phyloP scores from a whole-genome alignment of 2,329 filamentous ascomycete genomes.

The Cordyceps pruinosa region DNA sequence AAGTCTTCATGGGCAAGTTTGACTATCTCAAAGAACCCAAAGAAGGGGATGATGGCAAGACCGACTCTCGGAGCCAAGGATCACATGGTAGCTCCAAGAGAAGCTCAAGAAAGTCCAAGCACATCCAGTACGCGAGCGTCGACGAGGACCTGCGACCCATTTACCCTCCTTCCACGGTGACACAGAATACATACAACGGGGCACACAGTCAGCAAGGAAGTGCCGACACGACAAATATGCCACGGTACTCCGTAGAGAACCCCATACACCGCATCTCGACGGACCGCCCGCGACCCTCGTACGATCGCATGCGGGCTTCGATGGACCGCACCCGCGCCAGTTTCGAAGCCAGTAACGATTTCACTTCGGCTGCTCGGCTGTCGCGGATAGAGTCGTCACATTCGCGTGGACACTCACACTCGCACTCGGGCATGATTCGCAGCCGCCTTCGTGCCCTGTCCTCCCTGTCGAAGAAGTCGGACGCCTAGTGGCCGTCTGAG shows the following conservation, averaged over 20 bases:
- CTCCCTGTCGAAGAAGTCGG: conserved; percentile 34
- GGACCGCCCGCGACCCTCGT: conserved; percentile 72
- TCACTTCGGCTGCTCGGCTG: conserved; percentile 82
- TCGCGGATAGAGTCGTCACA: conserved; percentile 73
- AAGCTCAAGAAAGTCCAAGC: conserved; percentile 50
- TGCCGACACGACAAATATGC: conserved; percentile 71
- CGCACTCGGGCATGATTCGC: conserved; percentile 23
- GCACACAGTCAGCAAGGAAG: conserved; percentile 84
- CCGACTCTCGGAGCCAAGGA: conserved; percentile 30
- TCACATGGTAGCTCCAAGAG: conserved; percentile 50
- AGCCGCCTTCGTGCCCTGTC: conserved; percentile 36
- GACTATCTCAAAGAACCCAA: conserved; percentile 50
- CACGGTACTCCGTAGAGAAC: conserved; percentile 54
- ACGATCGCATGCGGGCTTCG: conserved; percentile 76
- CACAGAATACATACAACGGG: conserved; percentile 61
- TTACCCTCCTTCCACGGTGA: conserved; percentile 85
- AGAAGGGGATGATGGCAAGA: conserved; percentile 28
- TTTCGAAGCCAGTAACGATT: conserved; percentile 83
- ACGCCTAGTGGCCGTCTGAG: conserved; percentile 26
- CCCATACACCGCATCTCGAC: conserved; percentile 45
- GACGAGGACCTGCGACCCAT: conserved; percentile 89
- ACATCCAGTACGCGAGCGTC: conserved; percentile 54
- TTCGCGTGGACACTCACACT: conserved; percentile 28
- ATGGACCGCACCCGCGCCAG: conserved; percentile 80
- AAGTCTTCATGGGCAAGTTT: conserved; percentile 77